A percentile compares a stretch with the other conserved stretches of the same genome.
These are phyloP conservation scores for Begonia peltatifolia DNA, from an alignment of 306 rosid genomes.

Conservation along the genomic window DNA sequence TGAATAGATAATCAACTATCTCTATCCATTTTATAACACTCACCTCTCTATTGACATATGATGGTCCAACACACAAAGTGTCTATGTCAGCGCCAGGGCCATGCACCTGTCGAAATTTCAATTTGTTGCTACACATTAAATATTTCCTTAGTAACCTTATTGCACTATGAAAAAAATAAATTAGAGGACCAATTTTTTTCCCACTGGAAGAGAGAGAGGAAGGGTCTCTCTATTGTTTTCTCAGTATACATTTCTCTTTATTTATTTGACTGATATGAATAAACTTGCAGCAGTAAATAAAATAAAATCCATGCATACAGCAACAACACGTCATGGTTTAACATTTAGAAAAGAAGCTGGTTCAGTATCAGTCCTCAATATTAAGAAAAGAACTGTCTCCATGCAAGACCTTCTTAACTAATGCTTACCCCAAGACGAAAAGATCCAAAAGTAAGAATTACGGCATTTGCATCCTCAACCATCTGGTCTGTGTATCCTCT, in stretches of 20 bases:
- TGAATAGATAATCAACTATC: neutral
- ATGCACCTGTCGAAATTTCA: slow-evolving; percentile 37
- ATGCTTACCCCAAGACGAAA: slow-evolving; percentile 75
- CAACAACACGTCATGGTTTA: too few relatives aligned
- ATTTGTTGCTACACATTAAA: slow-evolving; percentile 2
- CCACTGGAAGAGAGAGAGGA: too few relatives aligned
- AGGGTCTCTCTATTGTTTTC: too few relatives aligned
- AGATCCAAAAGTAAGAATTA: slow-evolving; percentile 84
- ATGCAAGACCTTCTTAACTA: slow-evolving; percentile 11
- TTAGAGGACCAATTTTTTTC: too few relatives aligned
- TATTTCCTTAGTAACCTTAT: neutral
- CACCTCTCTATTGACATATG: slow-evolving; percentile 73
- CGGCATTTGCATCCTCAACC: slow-evolving; percentile 93
- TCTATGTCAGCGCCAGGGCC: slow-evolving; percentile 90
- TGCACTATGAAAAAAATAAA: too few relatives aligned
- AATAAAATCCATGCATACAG: too few relatives aligned
- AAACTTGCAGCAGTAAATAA: too few relatives aligned
- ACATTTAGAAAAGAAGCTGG: too few relatives aligned
- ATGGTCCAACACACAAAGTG: slow-evolving; percentile 79
- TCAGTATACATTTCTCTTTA: too few relatives aligned
- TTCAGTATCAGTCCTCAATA: too few relatives aligned
- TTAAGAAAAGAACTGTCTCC: neutral
- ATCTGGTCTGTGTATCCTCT: slow-evolving; percentile 94
- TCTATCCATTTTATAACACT: neutral
- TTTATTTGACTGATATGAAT: too few relatives aligned